Conservation (phyloP, 2,329 filamentous ascomycete genomes). For the Xylariaceae sp. region DNA sequence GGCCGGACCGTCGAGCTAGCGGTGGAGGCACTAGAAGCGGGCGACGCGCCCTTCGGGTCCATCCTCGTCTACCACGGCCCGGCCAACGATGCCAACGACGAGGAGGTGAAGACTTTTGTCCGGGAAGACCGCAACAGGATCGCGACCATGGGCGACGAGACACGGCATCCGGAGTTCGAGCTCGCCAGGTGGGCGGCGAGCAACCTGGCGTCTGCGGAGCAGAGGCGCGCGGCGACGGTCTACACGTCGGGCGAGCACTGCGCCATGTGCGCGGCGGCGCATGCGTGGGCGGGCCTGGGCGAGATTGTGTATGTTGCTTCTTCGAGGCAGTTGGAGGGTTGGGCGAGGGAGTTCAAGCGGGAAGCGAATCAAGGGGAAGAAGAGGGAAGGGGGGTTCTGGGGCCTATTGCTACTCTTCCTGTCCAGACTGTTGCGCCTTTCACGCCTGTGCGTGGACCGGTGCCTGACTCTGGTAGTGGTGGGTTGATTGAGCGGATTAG, state of each 20-base stretch:
- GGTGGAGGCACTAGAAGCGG: constrained; percentile 23
- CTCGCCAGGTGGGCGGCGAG: constrained; percentile 20
- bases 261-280: constrained; percentile 21
- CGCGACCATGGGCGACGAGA: constrained; percentile 11
- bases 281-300: constrained; percentile 17
- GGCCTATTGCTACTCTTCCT: constrained; percentile 8
- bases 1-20: constrained; percentile 28
- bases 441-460: constrained; percentile 15
- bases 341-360: constrained; percentile 12
- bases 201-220: constrained; percentile 7
- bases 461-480: constrained; percentile 18
- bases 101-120: no score
- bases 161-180: constrained; percentile 20
- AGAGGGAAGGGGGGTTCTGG: constrained; percentile 1
- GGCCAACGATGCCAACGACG: constrained; percentile 3
- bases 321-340: constrained; percentile 10
- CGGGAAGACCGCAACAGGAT: constrained; percentile 22
- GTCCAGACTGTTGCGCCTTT: constrained; percentile 10
- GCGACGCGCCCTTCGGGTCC: constrained; percentile 23
- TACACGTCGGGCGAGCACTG: constrained; percentile 24
- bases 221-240: constrained; percentile 13
- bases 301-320: constrained; percentile 21
- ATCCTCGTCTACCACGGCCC: constrained; percentile 13
- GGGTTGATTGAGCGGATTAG: constrained; percentile 14
- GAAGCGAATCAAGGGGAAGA: neutral